phyloP scores from a whole-genome alignment of 768 basidiomycete species.

The Phanerochaete carnosa region DNA sequence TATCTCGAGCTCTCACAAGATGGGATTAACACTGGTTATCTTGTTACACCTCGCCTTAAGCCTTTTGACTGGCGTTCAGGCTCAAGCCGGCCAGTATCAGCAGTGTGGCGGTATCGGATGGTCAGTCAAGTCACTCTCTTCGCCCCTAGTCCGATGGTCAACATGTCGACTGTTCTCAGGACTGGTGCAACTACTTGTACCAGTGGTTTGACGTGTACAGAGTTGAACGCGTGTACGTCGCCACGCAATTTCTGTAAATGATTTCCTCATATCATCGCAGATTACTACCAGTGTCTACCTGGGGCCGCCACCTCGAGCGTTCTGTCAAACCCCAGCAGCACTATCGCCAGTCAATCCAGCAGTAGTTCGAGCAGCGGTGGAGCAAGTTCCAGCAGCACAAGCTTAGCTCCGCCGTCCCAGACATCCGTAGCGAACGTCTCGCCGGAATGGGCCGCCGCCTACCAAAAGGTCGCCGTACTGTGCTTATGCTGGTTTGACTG shows the following conservation, averaged over 20 bases:
- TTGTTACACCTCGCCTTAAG: constrained; percentile 17
- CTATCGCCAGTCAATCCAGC: constrained; percentile 12
- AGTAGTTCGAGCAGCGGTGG: constrained; percentile 8
- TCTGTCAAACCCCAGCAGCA: neutral
- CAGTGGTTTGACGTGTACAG: constrained; percentile 40
- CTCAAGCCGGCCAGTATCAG: constrained; percentile 39
- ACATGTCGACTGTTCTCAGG: constrained; percentile 28
- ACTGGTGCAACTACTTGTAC: constrained; percentile 47
- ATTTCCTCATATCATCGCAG: constrained; percentile 22
- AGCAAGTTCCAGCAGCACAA: constrained; percentile 6
- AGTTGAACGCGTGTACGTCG: constrained; percentile 40
- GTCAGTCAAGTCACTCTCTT: constrained; percentile 23
- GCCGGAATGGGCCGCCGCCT: constrained; percentile 52
- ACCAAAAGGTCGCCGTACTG: constrained; percentile 38
- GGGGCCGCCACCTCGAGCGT: constrained; percentile 26
- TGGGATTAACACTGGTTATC: neutral
- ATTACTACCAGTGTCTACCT: constrained; percentile 50
- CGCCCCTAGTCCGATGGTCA: neutral
- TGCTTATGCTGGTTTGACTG: neutral
- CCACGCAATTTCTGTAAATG: neutral
- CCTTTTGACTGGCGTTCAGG: constrained; percentile 22
- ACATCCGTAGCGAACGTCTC: constrained; percentile 29
- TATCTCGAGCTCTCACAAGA: neutral
- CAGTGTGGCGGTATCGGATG: constrained; percentile 53
- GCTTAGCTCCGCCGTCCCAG: constrained; percentile 14